Conservation (phyloP, 768 basidiomycete species). For the Russula emetica region DNA sequence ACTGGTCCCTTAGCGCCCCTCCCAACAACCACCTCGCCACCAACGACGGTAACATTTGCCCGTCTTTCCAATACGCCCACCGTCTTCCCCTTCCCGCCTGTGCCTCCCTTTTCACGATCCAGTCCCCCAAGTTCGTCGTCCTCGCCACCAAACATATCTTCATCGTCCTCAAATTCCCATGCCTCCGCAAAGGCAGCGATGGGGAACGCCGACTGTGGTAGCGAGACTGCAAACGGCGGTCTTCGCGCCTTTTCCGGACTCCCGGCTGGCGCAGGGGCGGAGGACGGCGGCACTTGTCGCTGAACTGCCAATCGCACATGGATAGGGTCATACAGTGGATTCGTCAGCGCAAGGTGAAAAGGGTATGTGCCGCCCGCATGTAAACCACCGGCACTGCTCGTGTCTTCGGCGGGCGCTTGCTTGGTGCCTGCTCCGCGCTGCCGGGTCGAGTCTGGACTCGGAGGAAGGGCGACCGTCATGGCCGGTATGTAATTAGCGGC, state of each 20-base stretch:
- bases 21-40: conserved; percentile 82
- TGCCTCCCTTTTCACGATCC: conserved; percentile 44
- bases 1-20: conserved; percentile 73
- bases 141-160: conserved; percentile 67
- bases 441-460: conserved; percentile 36
- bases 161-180: conserved; percentile 98
- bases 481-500: conserved; percentile 92
- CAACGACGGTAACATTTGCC: conserved; percentile 84
- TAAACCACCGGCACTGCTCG: conserved; percentile 39
- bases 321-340: conserved; percentile 94
- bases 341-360: conserved; percentile 88
- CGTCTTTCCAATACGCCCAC: conserved; percentile 84
- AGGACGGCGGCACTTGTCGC: conserved; percentile 42
- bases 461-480: conserved; percentile 68
- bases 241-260: conserved; percentile 54
- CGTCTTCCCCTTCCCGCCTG: conserved; percentile 47
- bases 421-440: conserved; percentile 37
- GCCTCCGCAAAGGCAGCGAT: conserved; percentile 92
- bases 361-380: conserved; percentile 77
- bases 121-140: conserved; percentile 38
- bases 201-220: conserved; percentile 74
- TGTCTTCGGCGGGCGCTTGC: conserved; percentile 40
- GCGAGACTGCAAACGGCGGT: conserved; percentile 72
- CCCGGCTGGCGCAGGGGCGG: conserved; percentile 36
- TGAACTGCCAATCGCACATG: conserved; percentile 84